These are phyloP conservation scores for Lobosporangium transversale DNA, from an alignment of 192 early-diverging fungal genomes.

Conservation along the genomic window DNA sequence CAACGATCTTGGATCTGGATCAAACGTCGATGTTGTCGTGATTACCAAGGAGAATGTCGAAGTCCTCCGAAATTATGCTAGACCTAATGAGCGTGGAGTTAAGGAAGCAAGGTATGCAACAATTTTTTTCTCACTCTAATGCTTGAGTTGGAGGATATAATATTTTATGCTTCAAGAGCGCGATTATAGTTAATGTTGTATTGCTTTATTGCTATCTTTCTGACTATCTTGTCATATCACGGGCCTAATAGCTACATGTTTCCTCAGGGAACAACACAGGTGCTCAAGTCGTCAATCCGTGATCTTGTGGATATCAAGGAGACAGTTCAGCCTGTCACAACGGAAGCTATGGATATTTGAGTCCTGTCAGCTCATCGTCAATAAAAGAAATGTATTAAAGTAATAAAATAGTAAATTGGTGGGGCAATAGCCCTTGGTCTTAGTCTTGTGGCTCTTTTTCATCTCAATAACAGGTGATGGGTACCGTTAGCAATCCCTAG, in stretches of 20 bases:
- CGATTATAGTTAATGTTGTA: too few relatives aligned
- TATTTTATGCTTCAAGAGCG: too few relatives aligned
- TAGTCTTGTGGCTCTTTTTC: too few relatives aligned
- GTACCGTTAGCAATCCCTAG: too few relatives aligned
- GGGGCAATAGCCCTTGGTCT: too few relatives aligned
- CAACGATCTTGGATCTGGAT: slow-evolving; percentile 98
- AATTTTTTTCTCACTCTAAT: too few relatives aligned
- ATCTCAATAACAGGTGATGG: too few relatives aligned
- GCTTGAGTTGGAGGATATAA: too few relatives aligned
- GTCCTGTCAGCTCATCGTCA: too few relatives aligned
- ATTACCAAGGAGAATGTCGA: slow-evolving; percentile 90
- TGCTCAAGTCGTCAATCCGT: slow-evolving; percentile 64
- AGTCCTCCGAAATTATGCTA: slow-evolving; percentile 83
- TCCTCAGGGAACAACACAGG: slow-evolving; percentile 59
- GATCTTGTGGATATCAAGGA: slow-evolving; percentile 67
- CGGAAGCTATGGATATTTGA: slow-evolving; percentile 71
- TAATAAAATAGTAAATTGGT: too few relatives aligned
- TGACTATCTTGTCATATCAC: neutral
- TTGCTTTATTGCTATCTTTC: too few relatives aligned
- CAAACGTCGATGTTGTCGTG: slow-evolving; percentile 94
- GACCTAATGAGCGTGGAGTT: slow-evolving; percentile 86
- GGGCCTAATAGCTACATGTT: slow-evolving; percentile 74
- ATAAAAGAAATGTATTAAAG: too few relatives aligned
- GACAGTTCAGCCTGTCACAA: slow-evolving; percentile 55
- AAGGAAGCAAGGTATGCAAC: slow-evolving; percentile 91